phyloP scores from a whole-genome alignment of 768 basidiomycete species.

The Termitomyces titanicus region DNA sequence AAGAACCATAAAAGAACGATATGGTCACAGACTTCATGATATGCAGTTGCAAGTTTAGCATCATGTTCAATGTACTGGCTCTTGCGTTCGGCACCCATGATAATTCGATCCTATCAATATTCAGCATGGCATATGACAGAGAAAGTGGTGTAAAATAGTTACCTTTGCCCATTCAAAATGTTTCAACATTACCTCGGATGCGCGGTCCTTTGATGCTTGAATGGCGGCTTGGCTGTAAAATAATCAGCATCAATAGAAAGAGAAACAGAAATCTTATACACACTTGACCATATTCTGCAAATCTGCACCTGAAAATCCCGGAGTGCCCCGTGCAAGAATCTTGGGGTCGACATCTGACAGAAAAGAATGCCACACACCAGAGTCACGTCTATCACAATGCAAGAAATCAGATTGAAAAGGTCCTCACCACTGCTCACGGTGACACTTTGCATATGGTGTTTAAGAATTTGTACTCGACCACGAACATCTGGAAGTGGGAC shows the following conservation, averaged over 20 bases:
- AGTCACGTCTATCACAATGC: neutral
- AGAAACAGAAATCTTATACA: constrained; percentile 22
- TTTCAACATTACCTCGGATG: constrained; percentile 61
- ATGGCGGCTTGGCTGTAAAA: constrained; percentile 78
- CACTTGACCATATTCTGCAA: constrained; percentile 96
- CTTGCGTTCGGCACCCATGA: constrained; percentile 96
- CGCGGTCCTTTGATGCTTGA: constrained; percentile 85
- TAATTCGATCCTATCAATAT: constrained; percentile 70
- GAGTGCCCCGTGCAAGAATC: constrained; percentile 88
- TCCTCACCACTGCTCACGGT: constrained; percentile 51
- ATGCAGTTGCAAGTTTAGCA: constrained; percentile 86
- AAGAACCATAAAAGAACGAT: neutral
- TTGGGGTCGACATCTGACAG: constrained; percentile 74
- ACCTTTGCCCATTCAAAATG: constrained; percentile 99
- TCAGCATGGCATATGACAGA: neutral
- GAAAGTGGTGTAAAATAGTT: neutral
- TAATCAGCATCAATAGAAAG: constrained; percentile 7
- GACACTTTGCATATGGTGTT: constrained; percentile 87
- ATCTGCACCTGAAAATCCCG: constrained; percentile 97
- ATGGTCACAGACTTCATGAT: constrained; percentile 71
- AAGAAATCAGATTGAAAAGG: constrained; percentile 4
- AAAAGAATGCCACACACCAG: constrained; percentile 13
- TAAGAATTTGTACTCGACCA: constrained; percentile 88
- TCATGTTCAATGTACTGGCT: constrained; percentile 86
- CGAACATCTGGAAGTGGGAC: constrained; percentile 95